Conservation (phyloP, 2,329 filamentous ascomycete genomes). For the Acrocalymma vagum region DNA sequence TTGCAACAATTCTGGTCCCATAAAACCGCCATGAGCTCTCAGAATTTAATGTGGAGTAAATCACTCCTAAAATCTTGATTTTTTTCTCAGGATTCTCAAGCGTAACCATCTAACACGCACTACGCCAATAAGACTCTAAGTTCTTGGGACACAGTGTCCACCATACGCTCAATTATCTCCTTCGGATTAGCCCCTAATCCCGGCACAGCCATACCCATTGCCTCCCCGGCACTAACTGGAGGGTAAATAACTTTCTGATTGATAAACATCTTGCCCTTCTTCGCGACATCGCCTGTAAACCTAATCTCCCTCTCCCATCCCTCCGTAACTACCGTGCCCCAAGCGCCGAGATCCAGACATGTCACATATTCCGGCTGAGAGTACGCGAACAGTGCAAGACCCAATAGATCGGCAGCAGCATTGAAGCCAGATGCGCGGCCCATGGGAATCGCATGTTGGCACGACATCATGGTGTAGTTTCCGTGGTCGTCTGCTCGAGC, state of each 20-base stretch:
- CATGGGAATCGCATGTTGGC: constrained; percentile 1
- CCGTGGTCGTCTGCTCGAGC: background rate
- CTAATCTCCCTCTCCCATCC: constrained; percentile 1
- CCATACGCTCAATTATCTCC: too few relatives aligned
- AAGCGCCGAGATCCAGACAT: constrained; percentile 1
- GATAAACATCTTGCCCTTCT: background rate
- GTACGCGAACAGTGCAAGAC: background rate
- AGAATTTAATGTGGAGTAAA: too few relatives aligned
- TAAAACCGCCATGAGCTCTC: too few relatives aligned
- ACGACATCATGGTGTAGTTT: constrained; percentile 1
- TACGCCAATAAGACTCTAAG: too few relatives aligned
- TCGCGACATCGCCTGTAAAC: background rate
- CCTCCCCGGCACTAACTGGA: too few relatives aligned
- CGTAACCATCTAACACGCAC: too few relatives aligned
- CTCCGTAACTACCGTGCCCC: background rate
- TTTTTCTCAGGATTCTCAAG: too few relatives aligned
- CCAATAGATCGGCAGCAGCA: constrained; percentile 1
- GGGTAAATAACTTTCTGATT: background rate
- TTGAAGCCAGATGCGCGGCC: background rate
- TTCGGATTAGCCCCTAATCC: too few relatives aligned
- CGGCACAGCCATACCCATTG: too few relatives aligned
- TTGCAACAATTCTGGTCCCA: too few relatives aligned
- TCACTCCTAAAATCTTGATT: too few relatives aligned
- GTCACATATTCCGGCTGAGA: background rate
- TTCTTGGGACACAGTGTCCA: too few relatives aligned